Percentiles rank a stretch among this genome's conserved stretches.
Evolutionary conservation across 805 yeast species (phyloP).

Genomic region (Candida nanaspora): DNA sequence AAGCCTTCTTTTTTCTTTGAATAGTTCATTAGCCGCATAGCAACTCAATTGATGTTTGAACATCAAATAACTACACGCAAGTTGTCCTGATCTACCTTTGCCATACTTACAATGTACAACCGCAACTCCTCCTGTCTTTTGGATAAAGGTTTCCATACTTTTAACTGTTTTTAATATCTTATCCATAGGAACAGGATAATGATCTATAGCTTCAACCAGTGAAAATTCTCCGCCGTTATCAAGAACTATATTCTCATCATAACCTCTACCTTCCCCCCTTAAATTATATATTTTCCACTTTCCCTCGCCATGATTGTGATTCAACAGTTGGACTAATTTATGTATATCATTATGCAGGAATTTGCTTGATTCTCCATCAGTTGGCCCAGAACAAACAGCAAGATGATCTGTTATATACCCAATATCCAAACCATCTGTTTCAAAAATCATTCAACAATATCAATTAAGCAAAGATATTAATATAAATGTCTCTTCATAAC

Average conservation of each 20-base stretch:
- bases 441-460: background rate
- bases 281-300: conserved; percentile 75
- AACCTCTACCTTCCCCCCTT: conserved; percentile 46
- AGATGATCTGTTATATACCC: conserved; percentile 58
- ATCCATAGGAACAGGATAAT: conserved; percentile 61
- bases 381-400: conserved; percentile 75
- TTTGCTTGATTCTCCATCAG: conserved; percentile 32
- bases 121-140: conserved; percentile 28
- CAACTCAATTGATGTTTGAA: conserved; percentile 28
- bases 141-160: conserved; percentile 39
- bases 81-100: conserved; percentile 83
- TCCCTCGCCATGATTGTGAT: conserved; percentile 33
- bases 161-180: conserved; percentile 37
- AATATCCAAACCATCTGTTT: conserved; percentile 38
- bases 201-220: conserved; percentile 65
- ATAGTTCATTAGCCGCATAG: conserved; percentile 42
- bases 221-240: conserved; percentile 31
- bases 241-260: conserved; percentile 21
- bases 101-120: conserved; percentile 89
- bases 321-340: conserved; percentile 43
- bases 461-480: too few species aligned
- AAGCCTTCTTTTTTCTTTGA: conserved; percentile 44
- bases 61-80: conserved; percentile 67
- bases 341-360: conserved; percentile 45
- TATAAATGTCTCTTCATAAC: too few species aligned